phyloP scores from a whole-genome alignment of 371 early-diverging fungal species.

The Mortierella sp. region DNA sequence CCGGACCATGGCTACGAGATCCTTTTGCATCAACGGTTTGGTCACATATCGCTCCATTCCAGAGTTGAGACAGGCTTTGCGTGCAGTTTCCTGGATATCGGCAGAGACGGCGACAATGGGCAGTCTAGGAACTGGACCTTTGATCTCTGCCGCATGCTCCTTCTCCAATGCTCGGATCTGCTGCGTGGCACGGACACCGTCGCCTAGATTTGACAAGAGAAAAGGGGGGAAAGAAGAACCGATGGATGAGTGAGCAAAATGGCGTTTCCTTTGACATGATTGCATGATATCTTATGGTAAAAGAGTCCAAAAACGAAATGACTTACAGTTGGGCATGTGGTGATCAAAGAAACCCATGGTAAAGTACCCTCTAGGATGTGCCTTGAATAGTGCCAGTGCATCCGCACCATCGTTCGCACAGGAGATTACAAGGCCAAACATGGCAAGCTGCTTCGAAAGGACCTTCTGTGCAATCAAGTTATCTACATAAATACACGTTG shows the following conservation, averaged over 20 bases:
- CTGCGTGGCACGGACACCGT: conserved; percentile 70
- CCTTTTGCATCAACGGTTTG: conserved; percentile 61
- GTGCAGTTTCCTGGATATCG: conserved; percentile 66
- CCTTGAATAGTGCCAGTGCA: conserved; percentile 37
- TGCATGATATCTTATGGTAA: too few species aligned
- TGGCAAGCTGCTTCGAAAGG: conserved; percentile 38
- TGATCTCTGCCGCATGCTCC: conserved; percentile 40
- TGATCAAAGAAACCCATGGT: conserved; percentile 53
- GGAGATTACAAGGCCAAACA: conserved; percentile 48
- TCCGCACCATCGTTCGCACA: conserved; percentile 54
- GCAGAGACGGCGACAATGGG: conserved; percentile 70
- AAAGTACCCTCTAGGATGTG: conserved; percentile 45
- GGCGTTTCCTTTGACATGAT: too few species aligned
- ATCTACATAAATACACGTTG: conserved; percentile 22
- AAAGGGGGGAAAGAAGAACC: too few species aligned
- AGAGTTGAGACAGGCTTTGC: conserved; percentile 61
- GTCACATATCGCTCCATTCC: conserved; percentile 74
- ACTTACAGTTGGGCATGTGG: conserved; percentile 53
- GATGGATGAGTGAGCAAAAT: too few species aligned
- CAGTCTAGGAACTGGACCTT: conserved; percentile 51
- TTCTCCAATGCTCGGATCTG: conserved; percentile 60
- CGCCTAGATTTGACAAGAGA: conserved; percentile 30
- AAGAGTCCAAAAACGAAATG: too few species aligned
- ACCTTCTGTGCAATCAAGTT: conserved; percentile 49
- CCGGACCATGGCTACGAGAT: conserved; percentile 48